A percentile compares a stretch with the other conserved stretches of the same genome.
Evolutionary conservation across 768 basidiomycete genomes (phyloP).

Genomic region (Dioszegia aurantiaca): DNA sequence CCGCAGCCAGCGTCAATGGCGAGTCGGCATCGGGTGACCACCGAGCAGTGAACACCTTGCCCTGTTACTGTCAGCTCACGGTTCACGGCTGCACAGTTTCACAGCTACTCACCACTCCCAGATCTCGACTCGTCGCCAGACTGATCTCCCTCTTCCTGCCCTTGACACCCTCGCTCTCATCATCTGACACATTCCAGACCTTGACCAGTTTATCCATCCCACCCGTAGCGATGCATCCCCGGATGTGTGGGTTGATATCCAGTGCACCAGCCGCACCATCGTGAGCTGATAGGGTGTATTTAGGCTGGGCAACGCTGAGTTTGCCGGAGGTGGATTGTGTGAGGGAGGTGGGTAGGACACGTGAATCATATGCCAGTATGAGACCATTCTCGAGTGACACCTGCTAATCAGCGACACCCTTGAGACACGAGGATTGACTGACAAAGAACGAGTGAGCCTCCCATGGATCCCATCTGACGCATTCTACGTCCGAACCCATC

Average conservation of each 20-base stretch:
- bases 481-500: slow-evolving; percentile 89
- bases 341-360: slow-evolving; percentile 58
- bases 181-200: slow-evolving; percentile 83
- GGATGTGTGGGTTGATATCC: slow-evolving; percentile 84
- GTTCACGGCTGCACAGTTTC: not conserved
- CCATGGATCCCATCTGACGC: slow-evolving; percentile 94
- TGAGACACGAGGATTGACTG: slow-evolving; percentile 41
- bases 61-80: slow-evolving; percentile 57
- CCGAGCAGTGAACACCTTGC: slow-evolving; percentile 87
- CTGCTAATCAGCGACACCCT: slow-evolving; percentile 1
- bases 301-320: slow-evolving; percentile 55
- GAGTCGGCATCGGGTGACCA: slow-evolving; percentile 83
- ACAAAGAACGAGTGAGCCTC: slow-evolving; percentile 83
- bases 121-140: slow-evolving; percentile 59
- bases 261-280: slow-evolving; percentile 84
- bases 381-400: slow-evolving; percentile 83
- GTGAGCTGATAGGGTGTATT: slow-evolving; percentile 87
- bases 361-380: slow-evolving; percentile 86
- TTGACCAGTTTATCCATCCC: slow-evolving; percentile 91
- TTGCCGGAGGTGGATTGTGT: slow-evolving; percentile 12
- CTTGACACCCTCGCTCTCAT: slow-evolving; percentile 42
- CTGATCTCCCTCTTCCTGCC: slow-evolving; percentile 44
- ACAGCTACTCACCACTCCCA: slow-evolving; percentile 71
- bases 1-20: slow-evolving; percentile 86
- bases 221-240: slow-evolving; percentile 87